Evolutionary conservation across 2,329 filamentous ascomycete species (phyloP).

Genomic region (Trichoderma sp.): DNA sequence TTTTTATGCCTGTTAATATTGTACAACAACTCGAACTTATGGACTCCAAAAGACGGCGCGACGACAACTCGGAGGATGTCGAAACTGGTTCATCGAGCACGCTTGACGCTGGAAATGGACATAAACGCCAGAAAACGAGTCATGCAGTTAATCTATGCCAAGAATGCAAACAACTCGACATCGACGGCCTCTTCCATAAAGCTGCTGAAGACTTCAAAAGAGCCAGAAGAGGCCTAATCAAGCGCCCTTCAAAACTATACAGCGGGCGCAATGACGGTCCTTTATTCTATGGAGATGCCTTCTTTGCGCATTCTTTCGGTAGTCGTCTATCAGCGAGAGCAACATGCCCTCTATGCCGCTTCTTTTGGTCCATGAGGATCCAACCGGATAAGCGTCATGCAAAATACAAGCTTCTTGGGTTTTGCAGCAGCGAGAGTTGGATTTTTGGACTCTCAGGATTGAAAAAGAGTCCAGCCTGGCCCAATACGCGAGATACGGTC

Average conservation of each 20-base stretch:
- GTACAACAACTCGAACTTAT: neutral
- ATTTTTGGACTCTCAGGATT: neutral
- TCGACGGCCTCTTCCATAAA: neutral
- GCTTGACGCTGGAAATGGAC: neutral
- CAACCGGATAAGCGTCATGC: neutral
- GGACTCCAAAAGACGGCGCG: neutral
- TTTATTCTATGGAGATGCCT: slow-evolving; percentile 14
- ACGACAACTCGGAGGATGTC: neutral
- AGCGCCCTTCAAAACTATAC: neutral
- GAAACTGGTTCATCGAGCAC: neutral
- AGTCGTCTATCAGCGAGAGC: neutral
- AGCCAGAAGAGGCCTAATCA: neutral
- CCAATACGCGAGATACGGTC: slow-evolving; percentile 1
- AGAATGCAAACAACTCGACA: slow-evolving; percentile 11
- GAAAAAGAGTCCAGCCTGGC: slow-evolving; percentile 11
- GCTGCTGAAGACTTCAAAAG: neutral
- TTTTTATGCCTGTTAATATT: neutral
- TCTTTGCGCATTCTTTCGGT: slow-evolving; percentile 14
- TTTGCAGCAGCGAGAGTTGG: slow-evolving; percentile 19
- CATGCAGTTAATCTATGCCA: neutral
- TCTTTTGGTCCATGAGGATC: slow-evolving; percentile 10
- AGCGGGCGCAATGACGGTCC: neutral
- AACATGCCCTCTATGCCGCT: neutral
- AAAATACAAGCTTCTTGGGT: slow-evolving; percentile 16
- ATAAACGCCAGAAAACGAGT: neutral